phyloP scores from a whole-genome alignment of 192 early-diverging fungal genomes.

The Fimicolochytrium jonesii region DNA sequence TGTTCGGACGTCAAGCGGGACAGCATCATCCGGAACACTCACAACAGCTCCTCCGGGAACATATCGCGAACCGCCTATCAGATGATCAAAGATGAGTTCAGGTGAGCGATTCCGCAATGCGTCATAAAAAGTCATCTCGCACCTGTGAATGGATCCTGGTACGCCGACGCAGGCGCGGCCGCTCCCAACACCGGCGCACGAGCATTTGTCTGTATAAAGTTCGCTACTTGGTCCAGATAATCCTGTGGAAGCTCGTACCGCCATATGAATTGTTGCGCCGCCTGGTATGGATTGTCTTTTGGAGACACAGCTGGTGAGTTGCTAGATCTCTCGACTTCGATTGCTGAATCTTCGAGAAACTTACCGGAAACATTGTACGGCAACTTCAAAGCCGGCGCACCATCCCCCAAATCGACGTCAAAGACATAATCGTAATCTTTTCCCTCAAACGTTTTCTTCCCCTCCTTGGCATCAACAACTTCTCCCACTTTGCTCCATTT shows the following conservation, averaged over 20 bases:
- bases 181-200: constrained; percentile 55
- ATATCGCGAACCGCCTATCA: constrained; percentile 25
- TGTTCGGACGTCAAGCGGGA: too few species aligned
- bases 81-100: background rate
- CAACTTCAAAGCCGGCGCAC: constrained; percentile 76
- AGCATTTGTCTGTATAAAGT: constrained; percentile 90
- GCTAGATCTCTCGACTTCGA: background rate
- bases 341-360: background rate
- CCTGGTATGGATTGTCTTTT: constrained; percentile 88
- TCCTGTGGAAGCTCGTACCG: constrained; percentile 73
- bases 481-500: constrained; percentile 88
- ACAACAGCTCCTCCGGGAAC: constrained; percentile 13
- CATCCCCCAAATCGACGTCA: constrained; percentile 90
- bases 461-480: constrained; percentile 85
- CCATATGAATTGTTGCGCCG: constrained; percentile 87
- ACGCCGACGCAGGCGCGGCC: constrained; percentile 16
- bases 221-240: constrained; percentile 88
- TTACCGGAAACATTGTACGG: constrained; percentile 83
- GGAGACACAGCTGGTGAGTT: too few species aligned
- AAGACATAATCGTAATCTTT: constrained; percentile 97
- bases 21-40: constrained; percentile 6
- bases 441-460: constrained; percentile 78
- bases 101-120: too few species aligned
- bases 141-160: constrained; percentile 66
- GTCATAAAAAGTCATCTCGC: background rate